Evolutionary conservation across 2,329 filamentous ascomycete species (phyloP).

Genomic region (Aspergillus sp.): DNA sequence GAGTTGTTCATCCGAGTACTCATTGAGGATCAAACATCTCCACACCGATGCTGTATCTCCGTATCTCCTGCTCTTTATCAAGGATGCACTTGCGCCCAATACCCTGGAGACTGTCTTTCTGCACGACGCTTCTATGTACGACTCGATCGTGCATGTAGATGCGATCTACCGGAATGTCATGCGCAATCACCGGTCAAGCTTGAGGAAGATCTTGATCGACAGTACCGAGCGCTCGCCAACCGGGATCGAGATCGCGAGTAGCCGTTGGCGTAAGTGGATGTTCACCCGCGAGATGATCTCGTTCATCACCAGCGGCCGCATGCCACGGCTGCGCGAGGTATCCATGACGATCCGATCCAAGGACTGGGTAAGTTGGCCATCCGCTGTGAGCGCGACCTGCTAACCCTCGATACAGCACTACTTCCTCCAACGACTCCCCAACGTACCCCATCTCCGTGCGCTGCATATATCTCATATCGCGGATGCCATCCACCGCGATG

Average conservation of each 20-base stretch:
- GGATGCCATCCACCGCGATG: conserved; percentile 61
- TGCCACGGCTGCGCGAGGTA: conserved; percentile 69
- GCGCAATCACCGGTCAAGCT: conserved; percentile 66
- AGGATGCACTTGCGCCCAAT: conserved; percentile 74
- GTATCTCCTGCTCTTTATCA: conserved; percentile 70
- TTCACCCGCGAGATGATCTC: conserved; percentile 66
- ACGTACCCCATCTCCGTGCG: conserved; percentile 67
- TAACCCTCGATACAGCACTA: conserved; percentile 58
- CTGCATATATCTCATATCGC: conserved; percentile 69
- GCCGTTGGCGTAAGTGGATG: conserved; percentile 68
- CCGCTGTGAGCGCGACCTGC: conserved; percentile 6
- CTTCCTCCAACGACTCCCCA: conserved; percentile 72
- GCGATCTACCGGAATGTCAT: conserved; percentile 70
- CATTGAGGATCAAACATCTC: conserved; percentile 68
- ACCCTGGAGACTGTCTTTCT: conserved; percentile 76
- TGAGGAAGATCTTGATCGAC: conserved; percentile 73
- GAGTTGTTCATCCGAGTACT: conserved; percentile 48
- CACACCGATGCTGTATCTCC: conserved; percentile 72
- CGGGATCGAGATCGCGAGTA: conserved; percentile 35
- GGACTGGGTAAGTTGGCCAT: conserved; percentile 65
- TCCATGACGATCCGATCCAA: conserved; percentile 70
- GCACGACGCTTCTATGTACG: conserved; percentile 61
- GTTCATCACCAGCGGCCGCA: conserved; percentile 74
- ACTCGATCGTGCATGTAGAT: conserved; percentile 64
- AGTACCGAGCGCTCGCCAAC: conserved; percentile 58